Base-by-base conservation (phyloP, 2,329 filamentous ascomycete species). In the Chrysosphaeria jannelii region DNA sequence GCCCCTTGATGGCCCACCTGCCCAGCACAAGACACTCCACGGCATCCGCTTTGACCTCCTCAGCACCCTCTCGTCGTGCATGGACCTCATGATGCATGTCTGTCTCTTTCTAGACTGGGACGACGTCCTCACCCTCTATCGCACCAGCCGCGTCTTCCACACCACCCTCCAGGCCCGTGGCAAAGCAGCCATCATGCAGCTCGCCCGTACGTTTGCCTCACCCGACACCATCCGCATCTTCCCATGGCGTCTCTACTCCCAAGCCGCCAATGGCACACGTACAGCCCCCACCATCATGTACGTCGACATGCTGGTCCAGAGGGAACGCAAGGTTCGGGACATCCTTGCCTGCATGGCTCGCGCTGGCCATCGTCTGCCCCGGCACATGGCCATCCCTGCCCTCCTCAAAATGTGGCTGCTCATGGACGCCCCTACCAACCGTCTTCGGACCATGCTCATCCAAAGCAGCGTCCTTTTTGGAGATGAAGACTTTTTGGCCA, bases 341-440 rank as follows among this genome's bases (percentile, higher is more conserved):
- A 70, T 76, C 31, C 38, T 70, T n/a, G 52, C 53, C 9, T 44
- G 52, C 8, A 46, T 78, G 31, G 56, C 56, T 0, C 45, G 53
- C 9, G 43, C 52, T 20, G 65, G 64, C 2, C 53, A 64, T 27
- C 50, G 53, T 7, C 42, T 62, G 24, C 65, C 66, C 1, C 14
- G 4, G n/a, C n/a, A n/a, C n/a, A n/a, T n/a, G n/a, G n/a, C n/a
- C n/a, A n/a, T n/a, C n/a, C n/a, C n/a, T n/a, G 3, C 22, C 5
- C 42, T 71, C 21, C 50, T 60, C 34, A 70, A 71, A 34, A 46
- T 75, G 13, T 81, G 74, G 74, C 51, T 70, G 24, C 36, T 72
- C 16, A 61, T 76, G 47, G 70, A 78, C 34, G 44, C 66, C 4
- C 45, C 57, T 1, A 61, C 58, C 9, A 66, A 51, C 23, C 34